Evolutionary conservation across 257 asterid species (phyloP).

Genomic region (Ocimum tenuiflorum): DNA sequence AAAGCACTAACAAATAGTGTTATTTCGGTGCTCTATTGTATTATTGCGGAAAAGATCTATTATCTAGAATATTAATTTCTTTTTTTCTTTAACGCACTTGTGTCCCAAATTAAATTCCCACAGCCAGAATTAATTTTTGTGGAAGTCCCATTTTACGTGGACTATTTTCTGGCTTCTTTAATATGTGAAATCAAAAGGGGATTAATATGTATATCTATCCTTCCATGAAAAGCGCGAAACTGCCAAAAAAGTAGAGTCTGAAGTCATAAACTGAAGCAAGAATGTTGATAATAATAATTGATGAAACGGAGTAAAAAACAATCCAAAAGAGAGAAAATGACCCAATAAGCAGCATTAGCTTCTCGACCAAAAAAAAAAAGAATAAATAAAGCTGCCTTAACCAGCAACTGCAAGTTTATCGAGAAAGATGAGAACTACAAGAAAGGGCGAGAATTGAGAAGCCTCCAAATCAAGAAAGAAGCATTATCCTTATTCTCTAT

Average conservation of each 20-base stretch:
- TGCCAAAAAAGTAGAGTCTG: not conserved
- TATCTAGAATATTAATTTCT: not conserved
- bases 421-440: slow-evolving; percentile 6
- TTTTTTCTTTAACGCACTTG: no score
- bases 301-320: no score
- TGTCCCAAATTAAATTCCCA: no score
- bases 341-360: slow-evolving; percentile 22
- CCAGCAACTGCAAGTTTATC: slow-evolving; percentile 24
- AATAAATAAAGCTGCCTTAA: no score
- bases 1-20: not conserved
- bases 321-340: no score
- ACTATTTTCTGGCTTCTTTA: not conserved
- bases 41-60: not conserved
- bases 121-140: no score
- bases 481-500: no score
- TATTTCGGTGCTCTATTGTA: not conserved
- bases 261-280: no score
- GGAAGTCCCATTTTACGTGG: no score
- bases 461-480: slow-evolving; percentile 24
- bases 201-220: no score
- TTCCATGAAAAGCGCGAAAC: slow-evolving; percentile 11
- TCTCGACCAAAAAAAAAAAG: slow-evolving; percentile 27
- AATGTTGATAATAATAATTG: no score
- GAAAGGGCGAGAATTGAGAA: not conserved
- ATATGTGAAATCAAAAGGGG: no score